phyloP scores from a whole-genome alignment of 2,329 filamentous ascomycete species.

The Sclerotiophoma versabilis region DNA sequence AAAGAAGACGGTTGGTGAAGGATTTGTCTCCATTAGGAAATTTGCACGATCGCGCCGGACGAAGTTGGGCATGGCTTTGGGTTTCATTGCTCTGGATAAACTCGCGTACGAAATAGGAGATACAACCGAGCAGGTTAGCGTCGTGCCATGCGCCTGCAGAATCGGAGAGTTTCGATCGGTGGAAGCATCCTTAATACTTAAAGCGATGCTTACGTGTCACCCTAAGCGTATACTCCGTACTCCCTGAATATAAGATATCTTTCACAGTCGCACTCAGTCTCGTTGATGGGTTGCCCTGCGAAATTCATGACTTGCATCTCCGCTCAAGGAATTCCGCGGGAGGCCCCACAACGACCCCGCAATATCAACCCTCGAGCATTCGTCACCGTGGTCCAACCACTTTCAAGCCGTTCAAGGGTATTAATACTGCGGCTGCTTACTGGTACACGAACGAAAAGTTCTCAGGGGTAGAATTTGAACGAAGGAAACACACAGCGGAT shows the following conservation, averaged over 20 bases:
- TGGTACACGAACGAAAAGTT: not conserved
- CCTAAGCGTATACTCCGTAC: not conserved
- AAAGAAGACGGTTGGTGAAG: not conserved
- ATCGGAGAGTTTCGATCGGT: not conserved
- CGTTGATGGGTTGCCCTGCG: not conserved
- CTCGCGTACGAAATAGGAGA: not conserved
- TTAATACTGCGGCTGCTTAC: not conserved
- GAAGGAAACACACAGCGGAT: not conserved
- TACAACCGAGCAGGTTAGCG: not conserved
- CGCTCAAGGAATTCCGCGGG: not conserved
- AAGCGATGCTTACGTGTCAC: not conserved
- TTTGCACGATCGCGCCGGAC: constrained; percentile 9
- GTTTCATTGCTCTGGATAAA: not conserved
- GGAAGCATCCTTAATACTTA: not conserved
- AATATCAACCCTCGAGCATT: not conserved
- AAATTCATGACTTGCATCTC: not conserved
- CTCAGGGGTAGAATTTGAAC: not conserved
- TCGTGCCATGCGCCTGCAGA: not conserved
- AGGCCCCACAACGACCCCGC: constrained; percentile 15
- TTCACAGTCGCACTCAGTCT: not conserved
- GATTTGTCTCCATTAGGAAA: constrained; percentile 9
- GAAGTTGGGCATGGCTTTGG: not conserved
- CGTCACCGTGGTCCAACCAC: constrained; percentile 4
- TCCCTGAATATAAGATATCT: not conserved
- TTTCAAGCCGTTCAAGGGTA: not conserved